Base-by-base conservation (phyloP, 495 filamentous ascomycete genomes). In the Thozetella sp. region DNA sequence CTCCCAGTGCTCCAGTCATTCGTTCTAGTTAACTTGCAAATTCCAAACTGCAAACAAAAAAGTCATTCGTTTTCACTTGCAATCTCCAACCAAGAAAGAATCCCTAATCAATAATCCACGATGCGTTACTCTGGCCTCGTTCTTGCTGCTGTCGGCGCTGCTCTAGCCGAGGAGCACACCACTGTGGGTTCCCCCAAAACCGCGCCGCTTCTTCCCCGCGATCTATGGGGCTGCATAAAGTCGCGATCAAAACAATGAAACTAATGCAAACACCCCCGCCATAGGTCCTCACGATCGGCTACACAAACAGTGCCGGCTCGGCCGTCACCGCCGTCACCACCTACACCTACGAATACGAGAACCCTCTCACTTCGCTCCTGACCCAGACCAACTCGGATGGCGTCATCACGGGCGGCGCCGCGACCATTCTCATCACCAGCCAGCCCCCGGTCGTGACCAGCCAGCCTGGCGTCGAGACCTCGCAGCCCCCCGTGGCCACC, bases 301-400 rank as follows among this genome's bases (percentile, higher is more conserved):
- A 25, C 50, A 50, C 40, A 30, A 55, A 60, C 43, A 60, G 58
- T 17, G 43, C n/a, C n/a, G 43, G 43, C 43, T 48, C 43, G 54
- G 26, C 45, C 19, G 27, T 61, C 53, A 56, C 59, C 46, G 22
- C 43, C 54, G 22, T 25, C 51, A 54, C 53, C 45, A 53, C 56
- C 51, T 59, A 59, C 51, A 51, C 27, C n/a, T 55, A 55, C 57
- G 57, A 73, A 63, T 61, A 61, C 53, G 55, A 58, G 34, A 80
- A 81, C 76, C 76, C 76, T 4, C 69, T 65, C 52, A 82, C 79
- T 37, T 59, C 71, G 20, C 81, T 69, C 63, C 70, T 81, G 40
- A 76, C 73, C 27, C 45, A 79, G 73, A 85, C 83, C 62, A 80
- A 86, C 76, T 82, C 83, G 51, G 68, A 74, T 25, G 81, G 83